A percentile compares a stretch with the other conserved stretches of the same genome.
phyloP scores from a whole-genome alignment of 306 rosid genomes.

The Crotalaria pallida region DNA sequence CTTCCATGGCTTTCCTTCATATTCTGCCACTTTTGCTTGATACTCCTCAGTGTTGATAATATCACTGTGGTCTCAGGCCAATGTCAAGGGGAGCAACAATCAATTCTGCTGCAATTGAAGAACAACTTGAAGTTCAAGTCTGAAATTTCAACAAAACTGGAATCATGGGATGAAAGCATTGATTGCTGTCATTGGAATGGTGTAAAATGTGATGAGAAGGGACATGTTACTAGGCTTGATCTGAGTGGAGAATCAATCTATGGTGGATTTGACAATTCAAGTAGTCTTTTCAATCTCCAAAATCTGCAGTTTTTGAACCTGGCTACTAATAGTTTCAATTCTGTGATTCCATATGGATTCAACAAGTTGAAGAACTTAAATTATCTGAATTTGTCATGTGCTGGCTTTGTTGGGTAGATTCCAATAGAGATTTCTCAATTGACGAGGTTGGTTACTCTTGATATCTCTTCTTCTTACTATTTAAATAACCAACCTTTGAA shows the following conservation, averaged over 20 bases:
- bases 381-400: neutral
- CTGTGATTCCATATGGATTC: conserved; percentile 17
- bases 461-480: neutral
- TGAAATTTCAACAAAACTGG: neutral
- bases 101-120: neutral
- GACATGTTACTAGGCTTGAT: conserved; percentile 14
- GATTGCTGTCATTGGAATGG: conserved; percentile 16
- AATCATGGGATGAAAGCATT: neutral
- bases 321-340: neutral
- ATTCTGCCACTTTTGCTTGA: too few relatives aligned
- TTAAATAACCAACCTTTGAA: neutral
- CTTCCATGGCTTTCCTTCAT: too few relatives aligned
- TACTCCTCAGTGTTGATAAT: too few relatives aligned
- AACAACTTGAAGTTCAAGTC: neutral
- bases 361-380: conserved; percentile 5
- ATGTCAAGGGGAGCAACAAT: neutral
- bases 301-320: conserved; percentile 14
- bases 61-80: neutral
- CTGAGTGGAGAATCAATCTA: neutral
- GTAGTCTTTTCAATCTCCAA: conserved; percentile 8
- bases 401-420: conserved; percentile 22
- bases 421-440: conserved; percentile 21
- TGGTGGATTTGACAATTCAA: neutral
- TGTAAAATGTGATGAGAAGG: neutral
- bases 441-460: conserved; percentile 23